phyloP scores from a whole-genome alignment of 169 alveolate species.

The Plasmodium coatneyi region DNA sequence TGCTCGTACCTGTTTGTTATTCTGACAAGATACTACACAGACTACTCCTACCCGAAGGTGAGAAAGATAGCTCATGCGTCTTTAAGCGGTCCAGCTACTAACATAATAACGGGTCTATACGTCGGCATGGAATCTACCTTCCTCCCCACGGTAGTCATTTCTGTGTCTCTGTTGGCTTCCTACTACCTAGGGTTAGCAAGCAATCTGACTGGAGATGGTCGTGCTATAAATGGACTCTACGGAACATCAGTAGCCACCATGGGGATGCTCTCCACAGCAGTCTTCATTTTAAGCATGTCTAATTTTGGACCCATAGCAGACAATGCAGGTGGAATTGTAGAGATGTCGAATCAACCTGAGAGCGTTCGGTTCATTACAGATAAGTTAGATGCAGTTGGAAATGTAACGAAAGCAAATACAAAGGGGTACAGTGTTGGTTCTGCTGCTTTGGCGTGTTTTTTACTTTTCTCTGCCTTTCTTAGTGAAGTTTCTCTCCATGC shows the following conservation, averaged over 20 bases:
- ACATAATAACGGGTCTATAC: conserved; percentile 88
- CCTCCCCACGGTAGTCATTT: conserved; percentile 83
- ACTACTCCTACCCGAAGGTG: conserved; percentile 86
- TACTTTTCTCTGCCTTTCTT: conserved; percentile 89
- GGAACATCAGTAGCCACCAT: conserved; percentile 92
- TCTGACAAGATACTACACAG: conserved; percentile 91
- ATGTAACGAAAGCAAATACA: conserved; percentile 90
- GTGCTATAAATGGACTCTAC: conserved; percentile 82
- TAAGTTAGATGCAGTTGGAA: conserved; percentile 91
- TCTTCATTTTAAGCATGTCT: conserved; percentile 84
- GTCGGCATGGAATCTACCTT: conserved; percentile 86
- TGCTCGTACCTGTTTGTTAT: conserved; percentile 89
- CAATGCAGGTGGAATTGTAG: conserved; percentile 92
- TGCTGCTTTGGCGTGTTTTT: conserved; percentile 90
- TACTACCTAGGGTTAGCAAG: conserved; percentile 76
- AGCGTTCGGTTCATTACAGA: conserved; percentile 88
- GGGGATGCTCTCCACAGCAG: conserved; percentile 90
- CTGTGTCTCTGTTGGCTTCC: conserved; percentile 78
- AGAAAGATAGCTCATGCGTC: conserved; percentile 88
- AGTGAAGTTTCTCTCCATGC: conserved; percentile 77
- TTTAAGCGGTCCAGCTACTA: conserved; percentile 90
- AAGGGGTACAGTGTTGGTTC: conserved; percentile 92
- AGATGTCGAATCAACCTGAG: conserved; percentile 86
- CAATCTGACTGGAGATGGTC: conserved; percentile 18
- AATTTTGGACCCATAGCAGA: conserved; percentile 92